These are phyloP conservation scores for Apiospora pterosperma DNA, from an alignment of 2,329 filamentous ascomycete genomes.

Conservation along the genomic window DNA sequence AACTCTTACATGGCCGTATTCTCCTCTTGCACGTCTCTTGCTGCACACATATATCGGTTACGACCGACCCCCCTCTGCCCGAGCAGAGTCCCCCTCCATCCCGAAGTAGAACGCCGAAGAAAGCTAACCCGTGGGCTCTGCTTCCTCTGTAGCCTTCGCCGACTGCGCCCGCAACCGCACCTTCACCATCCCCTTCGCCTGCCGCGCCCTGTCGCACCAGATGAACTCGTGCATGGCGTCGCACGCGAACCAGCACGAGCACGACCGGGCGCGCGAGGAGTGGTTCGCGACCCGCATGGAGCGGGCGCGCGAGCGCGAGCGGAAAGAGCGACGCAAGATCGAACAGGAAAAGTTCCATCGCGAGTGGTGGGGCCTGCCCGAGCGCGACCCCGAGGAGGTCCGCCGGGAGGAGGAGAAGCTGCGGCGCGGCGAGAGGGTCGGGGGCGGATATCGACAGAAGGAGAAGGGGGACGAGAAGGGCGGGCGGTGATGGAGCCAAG, in stretches of 20 bases:
- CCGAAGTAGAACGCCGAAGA: background rate
- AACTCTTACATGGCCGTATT: background rate
- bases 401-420: slow-evolving; percentile 51
- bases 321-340: slow-evolving; percentile 54
- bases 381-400: slow-evolving; percentile 49
- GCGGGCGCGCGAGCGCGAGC: slow-evolving; percentile 64
- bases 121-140: too few relatives aligned
- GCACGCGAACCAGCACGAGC: slow-evolving; percentile 78
- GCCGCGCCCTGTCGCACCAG: slow-evolving; percentile 70
- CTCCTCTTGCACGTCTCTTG: too few relatives aligned
- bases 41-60: too few relatives aligned
- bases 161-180: slow-evolving; percentile 84
- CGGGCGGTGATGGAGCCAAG: background rate
- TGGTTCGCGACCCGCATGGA: slow-evolving; percentile 82
- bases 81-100: too few relatives aligned
- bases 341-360: slow-evolving; percentile 64
- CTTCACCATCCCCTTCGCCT: slow-evolving; percentile 82
- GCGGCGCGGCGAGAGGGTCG: slow-evolving; percentile 49
- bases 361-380: slow-evolving; percentile 65
- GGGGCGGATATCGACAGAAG: slow-evolving; percentile 31
- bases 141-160: slow-evolving; percentile 89
- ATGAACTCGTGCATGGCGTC: slow-evolving; percentile 96
- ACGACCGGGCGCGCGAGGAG: slow-evolving; percentile 86
- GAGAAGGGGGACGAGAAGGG: background rate
- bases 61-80: background rate